These are phyloP conservation scores for Coffea humblotiana DNA, from an alignment of 305 asterid species.

Conservation along the genomic window DNA sequence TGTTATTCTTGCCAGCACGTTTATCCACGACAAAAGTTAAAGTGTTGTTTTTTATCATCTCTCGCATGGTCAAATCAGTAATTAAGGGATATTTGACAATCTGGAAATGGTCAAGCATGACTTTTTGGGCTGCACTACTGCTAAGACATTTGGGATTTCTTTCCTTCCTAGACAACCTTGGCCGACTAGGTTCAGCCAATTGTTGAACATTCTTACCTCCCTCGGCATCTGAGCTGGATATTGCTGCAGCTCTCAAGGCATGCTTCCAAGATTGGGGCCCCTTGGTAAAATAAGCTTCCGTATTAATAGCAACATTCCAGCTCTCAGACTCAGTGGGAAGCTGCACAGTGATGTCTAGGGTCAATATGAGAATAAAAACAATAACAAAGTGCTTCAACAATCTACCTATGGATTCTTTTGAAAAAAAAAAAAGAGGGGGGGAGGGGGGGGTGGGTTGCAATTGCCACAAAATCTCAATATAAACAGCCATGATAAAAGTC, in stretches of 20 bases:
- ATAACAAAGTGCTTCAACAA: constrained; percentile 2
- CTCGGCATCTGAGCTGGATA: constrained; percentile 10
- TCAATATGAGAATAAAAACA: constrained; percentile 8
- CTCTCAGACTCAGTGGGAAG: constrained; percentile 15
- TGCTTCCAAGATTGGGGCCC: constrained; percentile 19
- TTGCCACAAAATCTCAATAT: not conserved
- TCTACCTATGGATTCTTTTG: not conserved
- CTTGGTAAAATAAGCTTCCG: constrained; percentile 4
- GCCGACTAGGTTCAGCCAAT: constrained; percentile 11
- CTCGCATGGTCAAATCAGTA: constrained; percentile 53
- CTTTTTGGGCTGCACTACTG: constrained; percentile 33
- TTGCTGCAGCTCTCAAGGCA: constrained; percentile 10
- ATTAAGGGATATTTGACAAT: constrained; percentile 51
- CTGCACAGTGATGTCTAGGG: constrained; percentile 26
- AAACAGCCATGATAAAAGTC: not conserved
- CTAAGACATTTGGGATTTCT: constrained; percentile 39
- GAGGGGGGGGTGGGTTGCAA: not conserved
- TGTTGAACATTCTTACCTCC: constrained; percentile 9
- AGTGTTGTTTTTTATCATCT: constrained; percentile 46
- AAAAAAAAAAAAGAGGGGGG: no score
- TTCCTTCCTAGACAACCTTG: constrained; percentile 34
- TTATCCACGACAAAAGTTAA: constrained; percentile 67
- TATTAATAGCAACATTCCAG: constrained; percentile 20
- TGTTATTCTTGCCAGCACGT: constrained; percentile 57
- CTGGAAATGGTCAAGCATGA: constrained; percentile 34